Base-by-base conservation (phyloP, 306 rosid genomes). In the Ormosia semicastrata region DNA sequence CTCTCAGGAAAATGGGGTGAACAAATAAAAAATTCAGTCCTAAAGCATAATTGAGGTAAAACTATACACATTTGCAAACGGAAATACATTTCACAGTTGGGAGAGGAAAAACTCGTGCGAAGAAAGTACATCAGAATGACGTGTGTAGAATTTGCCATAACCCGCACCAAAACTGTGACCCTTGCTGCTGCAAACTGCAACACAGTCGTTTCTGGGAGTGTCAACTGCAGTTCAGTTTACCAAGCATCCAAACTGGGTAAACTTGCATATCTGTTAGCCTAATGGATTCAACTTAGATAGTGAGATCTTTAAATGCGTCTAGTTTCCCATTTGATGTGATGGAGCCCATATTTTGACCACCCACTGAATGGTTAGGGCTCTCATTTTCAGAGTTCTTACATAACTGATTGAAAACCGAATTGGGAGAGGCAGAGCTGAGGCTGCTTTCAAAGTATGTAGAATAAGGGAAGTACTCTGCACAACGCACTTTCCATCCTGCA, bases 401-500 rank as follows among this genome's bases (percentile, higher is more conserved):
- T 53, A 68, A 74, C 85, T 86, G 89, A 73, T 85, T 83, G 83
- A 87, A 86, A 62, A 73, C 86, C 2, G 93, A 85, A 71, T 86
- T 91, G 18, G 92, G 89, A 85, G 82, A 83, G 64, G 91, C 97
- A 82, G 99, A 92, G 91, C 97, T 91, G 65, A 30, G 66, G 4
- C 82, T 80, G 4, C 99, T 98, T 80, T 83, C 92, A 12, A 95
- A 93, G 84, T 87, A 92, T 2, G 91, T 88, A 46, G 98, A 92
- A 87, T 86, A 93, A 40, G 94, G 94, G 76, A 92, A 95, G 85
- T 69, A 92, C 86, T 89, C 93, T 0, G 91, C 85, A 82, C 99
- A 95, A 7, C 88, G 91, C 59, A 75, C 84, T 83, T 93, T 93
- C 99, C 98, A 95, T 86, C 98, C 99, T 95, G 87, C 86, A 87